Conservation (phyloP, 1,284 basidiomycete species). For the Sporisorium sorghi region DNA sequence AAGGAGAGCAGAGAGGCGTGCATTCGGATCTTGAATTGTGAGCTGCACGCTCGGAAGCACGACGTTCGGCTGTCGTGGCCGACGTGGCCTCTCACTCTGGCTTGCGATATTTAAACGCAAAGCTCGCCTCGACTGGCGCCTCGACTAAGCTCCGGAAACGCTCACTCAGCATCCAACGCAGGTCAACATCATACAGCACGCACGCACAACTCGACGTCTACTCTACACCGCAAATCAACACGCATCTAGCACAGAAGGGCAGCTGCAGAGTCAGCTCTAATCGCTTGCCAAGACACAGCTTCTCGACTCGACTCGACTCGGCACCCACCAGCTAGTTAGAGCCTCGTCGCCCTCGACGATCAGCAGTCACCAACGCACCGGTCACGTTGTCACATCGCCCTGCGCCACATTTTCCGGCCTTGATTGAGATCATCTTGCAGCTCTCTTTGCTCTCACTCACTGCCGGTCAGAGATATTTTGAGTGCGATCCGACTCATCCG, state of each 20-base stretch:
- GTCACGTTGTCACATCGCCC: not conserved
- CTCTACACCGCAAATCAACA: too few relatives aligned
- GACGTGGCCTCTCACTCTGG: too few relatives aligned
- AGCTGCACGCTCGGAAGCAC: not conserved
- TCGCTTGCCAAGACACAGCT: slow-evolving; percentile 5
- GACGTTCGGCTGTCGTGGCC: slow-evolving; percentile 1
- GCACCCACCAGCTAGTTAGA: too few relatives aligned
- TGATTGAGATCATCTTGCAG: not conserved
- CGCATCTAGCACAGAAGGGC: too few relatives aligned
- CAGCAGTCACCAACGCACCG: too few relatives aligned
- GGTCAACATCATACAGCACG: not conserved
- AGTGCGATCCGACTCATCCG: not conserved
- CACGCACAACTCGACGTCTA: not conserved
- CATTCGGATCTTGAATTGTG: not conserved
- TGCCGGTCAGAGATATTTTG: not conserved
- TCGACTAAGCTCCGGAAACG: too few relatives aligned
- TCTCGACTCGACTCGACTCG: too few relatives aligned
- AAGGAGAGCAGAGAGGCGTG: too few relatives aligned
- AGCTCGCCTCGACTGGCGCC: not conserved
- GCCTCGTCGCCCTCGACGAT: too few relatives aligned
- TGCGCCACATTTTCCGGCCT: not conserved
- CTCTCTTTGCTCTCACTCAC: too few relatives aligned
- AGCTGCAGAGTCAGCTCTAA: slow-evolving; percentile 13
- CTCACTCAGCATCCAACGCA: not conserved
- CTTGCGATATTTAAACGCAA: slow-evolving; percentile 1